Base-by-base conservation (phyloP, 2,329 filamentous ascomycete species). In the Neocatenulostroma microsporum region DNA sequence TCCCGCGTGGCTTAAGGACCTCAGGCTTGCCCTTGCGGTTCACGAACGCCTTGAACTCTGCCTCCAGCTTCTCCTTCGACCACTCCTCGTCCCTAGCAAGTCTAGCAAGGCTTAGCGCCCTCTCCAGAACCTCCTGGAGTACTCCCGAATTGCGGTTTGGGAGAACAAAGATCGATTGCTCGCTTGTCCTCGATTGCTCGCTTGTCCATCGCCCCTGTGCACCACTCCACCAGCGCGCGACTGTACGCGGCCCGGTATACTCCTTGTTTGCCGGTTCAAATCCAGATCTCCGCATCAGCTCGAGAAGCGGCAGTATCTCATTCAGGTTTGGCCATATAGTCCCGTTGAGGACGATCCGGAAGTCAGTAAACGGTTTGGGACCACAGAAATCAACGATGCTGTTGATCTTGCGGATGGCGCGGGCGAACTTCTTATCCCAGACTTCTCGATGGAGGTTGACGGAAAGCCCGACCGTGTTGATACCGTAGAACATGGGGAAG, bases 41-140 rank as follows among this genome's bases (percentile, higher is more conserved):
- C n/a, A n/a, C n/a, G n/a, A n/a, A n/a, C n/a, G 29, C 28, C 12
- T 21, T 23, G 30, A 45, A 40, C 3, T 33, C 32, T 13, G 17
- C 21, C 23, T 19, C 30, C 6, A 45, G 30, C 30, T 42, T 36
- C 14, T 30, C 27, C 14, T 30, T 12, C 13, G 33, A 34, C 42
- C 42, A 42, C 2, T 21, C 30, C 35, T 45, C 40, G 14, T 40
- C 26, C 19, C 42, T 36, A 2, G 42, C 42, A 14, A 39, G 34
- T 14, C 34, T 23, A 3, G 34, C 34, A 5, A 45, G n/a, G 5
- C 29, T 35, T 15, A 42, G 27, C 3, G 40, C 40, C 15, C 36
- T 39, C 4, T 37, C 42, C 9, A 40, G 23, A 13, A 33, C 18
- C 3, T 13, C 11, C n/a, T n/a, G n/a, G n/a, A n/a, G n/a, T n/a